Conservation (phyloP, 495 filamentous ascomycete species). For the Annulohypoxylon maeteangense region DNA sequence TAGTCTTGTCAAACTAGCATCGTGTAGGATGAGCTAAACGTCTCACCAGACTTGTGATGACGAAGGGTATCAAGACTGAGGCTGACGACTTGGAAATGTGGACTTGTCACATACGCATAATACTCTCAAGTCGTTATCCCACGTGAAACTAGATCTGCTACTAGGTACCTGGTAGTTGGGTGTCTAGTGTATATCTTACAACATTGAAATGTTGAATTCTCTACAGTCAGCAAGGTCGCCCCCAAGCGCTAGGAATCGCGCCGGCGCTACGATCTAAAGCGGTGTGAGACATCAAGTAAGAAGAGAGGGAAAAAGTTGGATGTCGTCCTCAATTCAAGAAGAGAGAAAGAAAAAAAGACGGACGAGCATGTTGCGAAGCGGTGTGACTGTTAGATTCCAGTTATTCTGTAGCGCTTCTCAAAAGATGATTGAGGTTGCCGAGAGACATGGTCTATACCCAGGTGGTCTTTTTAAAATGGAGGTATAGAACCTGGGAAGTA, state of each 20-base stretch:
- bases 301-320: neutral
- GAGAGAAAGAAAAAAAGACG: no score
- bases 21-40: constrained; percentile 26
- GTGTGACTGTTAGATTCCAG: constrained; percentile 29
- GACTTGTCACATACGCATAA: constrained; percentile 11
- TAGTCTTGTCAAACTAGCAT: constrained; percentile 27
- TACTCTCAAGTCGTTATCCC: constrained; percentile 9
- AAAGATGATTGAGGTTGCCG: constrained; percentile 29
- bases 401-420: constrained; percentile 8
- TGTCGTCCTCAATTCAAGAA: no score
- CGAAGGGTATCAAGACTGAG: constrained; percentile 24
- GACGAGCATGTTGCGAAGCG: constrained; percentile 33
- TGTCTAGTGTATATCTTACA: constrained; percentile 5
- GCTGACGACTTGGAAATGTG: constrained; percentile 17
- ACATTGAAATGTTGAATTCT: neutral
- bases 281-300: constrained; percentile 32
- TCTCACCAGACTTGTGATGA: constrained; percentile 33
- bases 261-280: constrained; percentile 16
- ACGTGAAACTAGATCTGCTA: constrained; percentile 27
- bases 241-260: constrained; percentile 13
- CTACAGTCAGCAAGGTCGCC: constrained; percentile 11
- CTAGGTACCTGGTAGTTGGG: no score
- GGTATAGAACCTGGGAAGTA: constrained; percentile 21
- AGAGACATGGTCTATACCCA: constrained; percentile 24
- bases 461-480: constrained; percentile 12